A percentile compares a stretch with the other conserved stretches of the same genome.
Evolutionary conservation across 1,139 yeast genomes (phyloP).

Genomic region (Groenewaldozyma auringiensis): DNA sequence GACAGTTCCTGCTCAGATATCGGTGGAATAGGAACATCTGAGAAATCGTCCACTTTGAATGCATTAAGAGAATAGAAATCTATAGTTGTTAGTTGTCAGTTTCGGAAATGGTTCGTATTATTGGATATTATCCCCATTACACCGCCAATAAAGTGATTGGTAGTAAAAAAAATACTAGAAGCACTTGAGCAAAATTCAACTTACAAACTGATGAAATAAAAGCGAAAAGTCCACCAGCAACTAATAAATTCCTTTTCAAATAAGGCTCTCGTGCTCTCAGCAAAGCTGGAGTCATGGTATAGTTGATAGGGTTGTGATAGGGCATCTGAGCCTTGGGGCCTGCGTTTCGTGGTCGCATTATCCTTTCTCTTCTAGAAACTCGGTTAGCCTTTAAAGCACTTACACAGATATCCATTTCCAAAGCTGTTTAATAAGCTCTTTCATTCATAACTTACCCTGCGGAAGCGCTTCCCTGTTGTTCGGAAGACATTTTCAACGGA

Average conservation of each 20-base stretch:
- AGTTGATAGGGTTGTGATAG: constrained; percentile 70
- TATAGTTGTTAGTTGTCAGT: constrained; percentile 8
- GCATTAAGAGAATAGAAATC: constrained; percentile 58
- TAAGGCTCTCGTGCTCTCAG: constrained; percentile 82
- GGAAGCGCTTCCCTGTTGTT: not conserved
- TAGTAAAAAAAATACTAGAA: too few species aligned
- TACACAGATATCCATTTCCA: not conserved
- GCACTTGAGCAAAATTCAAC: constrained; percentile 8
- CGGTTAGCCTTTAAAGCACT: not conserved
- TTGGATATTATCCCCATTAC: too few species aligned
- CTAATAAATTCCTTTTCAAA: constrained; percentile 65
- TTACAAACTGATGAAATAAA: constrained; percentile 62
- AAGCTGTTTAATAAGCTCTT: too few species aligned
- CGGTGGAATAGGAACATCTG: constrained; percentile 91
- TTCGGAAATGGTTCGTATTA: too few species aligned
- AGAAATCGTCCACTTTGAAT: constrained; percentile 74
- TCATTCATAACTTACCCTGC: not conserved
- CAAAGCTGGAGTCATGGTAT: constrained; percentile 91
- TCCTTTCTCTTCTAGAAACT: not conserved
- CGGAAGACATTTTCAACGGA: not conserved
- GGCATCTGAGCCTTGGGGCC: constrained; percentile 1
- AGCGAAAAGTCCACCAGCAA: constrained; percentile 50
- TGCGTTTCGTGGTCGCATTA: not conserved
- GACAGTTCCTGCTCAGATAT: constrained; percentile 69
- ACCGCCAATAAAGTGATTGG: too few species aligned